Evolutionary conservation across 1,284 basidiomycete genomes (phyloP), one percentile per base, ranked within the genome.

Genomic region (Boletus mariae): DNA sequence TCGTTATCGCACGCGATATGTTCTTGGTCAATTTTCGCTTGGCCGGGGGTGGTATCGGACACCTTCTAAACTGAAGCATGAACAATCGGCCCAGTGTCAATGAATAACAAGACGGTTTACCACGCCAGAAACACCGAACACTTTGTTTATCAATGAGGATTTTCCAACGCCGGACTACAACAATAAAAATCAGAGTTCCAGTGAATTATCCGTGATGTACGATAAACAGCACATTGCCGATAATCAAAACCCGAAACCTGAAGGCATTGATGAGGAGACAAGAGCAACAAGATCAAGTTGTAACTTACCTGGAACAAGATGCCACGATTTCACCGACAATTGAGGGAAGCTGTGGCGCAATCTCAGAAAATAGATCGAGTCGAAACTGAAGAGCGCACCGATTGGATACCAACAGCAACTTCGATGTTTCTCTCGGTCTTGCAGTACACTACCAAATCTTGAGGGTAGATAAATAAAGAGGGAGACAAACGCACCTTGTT

Each of bases 221-320:
- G 32, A 26, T 25, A 32, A 8, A 26, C 25, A 12, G 17, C n/a
- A 56, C 47, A 37, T 52, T 34, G 37, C 46, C 55, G 5, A 57
- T 52, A 28, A 52, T 49, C 49, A 52, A 26, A 5, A 52, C 25
- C 6, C 54, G 49, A 15, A 57, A 57, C 28, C 55, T 57, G 38
- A 37, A 17, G n/a, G 11, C 4, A 29, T 7, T 12, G 7, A 35
- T 55, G 25, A 55, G 41, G 15, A 9, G 4, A 17, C 1, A 20
- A 20, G 10, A 4, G 10, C 28, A 25, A 35, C 13, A 25, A 44
- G 28, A 47, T 13, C 26, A 20, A 3, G 11, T 17, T 23, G 6
- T 28, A 17, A 40, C 41, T 40, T 47, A 15, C 54, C 40, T 45
- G 20, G 44, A n/a, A 44, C 40, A 51, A 9, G 47, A 46, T 1